phyloP scores from a whole-genome alignment of 441 rosid species.

The Populus trichocarpa region DNA sequence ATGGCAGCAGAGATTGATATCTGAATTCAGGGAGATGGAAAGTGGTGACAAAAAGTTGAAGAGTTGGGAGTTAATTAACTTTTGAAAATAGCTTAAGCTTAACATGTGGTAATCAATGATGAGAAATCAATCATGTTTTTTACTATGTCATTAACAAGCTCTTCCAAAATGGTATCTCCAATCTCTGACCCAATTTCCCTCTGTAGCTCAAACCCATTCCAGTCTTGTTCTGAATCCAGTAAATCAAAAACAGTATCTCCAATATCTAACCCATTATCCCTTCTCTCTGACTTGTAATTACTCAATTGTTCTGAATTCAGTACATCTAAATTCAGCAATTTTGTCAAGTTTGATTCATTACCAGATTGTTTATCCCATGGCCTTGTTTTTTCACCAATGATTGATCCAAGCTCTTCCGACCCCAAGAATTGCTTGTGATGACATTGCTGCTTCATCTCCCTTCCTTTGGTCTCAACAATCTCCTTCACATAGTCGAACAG shows the following conservation, averaged over 20 bases:
- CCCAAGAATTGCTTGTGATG: slow-evolving; percentile 7
- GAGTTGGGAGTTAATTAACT: background rate
- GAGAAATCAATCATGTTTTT: slow-evolving; percentile 24
- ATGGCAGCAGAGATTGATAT: background rate
- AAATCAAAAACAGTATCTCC: slow-evolving; percentile 25
- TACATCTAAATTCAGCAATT: slow-evolving; percentile 25
- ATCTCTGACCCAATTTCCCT: slow-evolving; percentile 27
- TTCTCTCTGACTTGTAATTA: slow-evolving; percentile 19
- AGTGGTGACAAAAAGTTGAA: background rate
- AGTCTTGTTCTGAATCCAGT: slow-evolving; percentile 30
- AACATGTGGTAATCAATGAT: background rate
- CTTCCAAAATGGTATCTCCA: slow-evolving; percentile 42
- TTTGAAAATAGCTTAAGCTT: background rate
- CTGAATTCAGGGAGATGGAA: background rate
- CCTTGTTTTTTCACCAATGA: slow-evolving; percentile 21
- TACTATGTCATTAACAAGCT: slow-evolving; percentile 30
- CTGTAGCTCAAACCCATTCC: slow-evolving; percentile 28
- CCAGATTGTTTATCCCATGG: slow-evolving; percentile 25
- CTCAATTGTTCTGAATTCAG: slow-evolving; percentile 33
- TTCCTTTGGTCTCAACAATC: slow-evolving; percentile 23
- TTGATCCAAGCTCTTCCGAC: slow-evolving; percentile 26
- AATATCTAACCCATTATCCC: slow-evolving; percentile 26
- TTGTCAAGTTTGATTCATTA: slow-evolving; percentile 19
- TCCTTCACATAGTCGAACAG: slow-evolving; percentile 41
- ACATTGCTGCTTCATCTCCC: slow-evolving; percentile 12